Evolutionary conservation across 108 stramenopile genomes (phyloP), one percentile per base, ranked within the genome.

Genomic region (Pseudonitzschia pungens): DNA sequence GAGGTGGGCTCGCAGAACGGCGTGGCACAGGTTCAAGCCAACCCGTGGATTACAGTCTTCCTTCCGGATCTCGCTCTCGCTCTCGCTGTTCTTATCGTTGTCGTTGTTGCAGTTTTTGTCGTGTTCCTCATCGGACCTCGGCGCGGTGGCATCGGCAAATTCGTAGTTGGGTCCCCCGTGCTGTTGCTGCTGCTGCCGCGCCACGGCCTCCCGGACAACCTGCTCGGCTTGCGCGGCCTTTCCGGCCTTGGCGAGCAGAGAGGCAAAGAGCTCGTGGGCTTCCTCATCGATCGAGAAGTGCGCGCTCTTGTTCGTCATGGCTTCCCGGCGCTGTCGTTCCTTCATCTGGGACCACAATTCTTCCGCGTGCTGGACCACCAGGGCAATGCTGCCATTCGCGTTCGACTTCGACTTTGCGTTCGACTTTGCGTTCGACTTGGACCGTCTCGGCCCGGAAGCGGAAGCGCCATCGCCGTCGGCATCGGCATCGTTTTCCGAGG

Each of bases 21-120:
- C 24, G 58, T 68, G 71, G 67, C 71, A 78, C 71, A 78, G 65
- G 45, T 72, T 41, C 44, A 72, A n/a, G 15, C 70, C 66, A 11
- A 53, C 36, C 8, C 4, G 12, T 15, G 57, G 57, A 15, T 9
- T 31, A 5, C 15, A 8, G 27, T 58, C 26, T 33, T 21, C 14
- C 0, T 36, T 24, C 0, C 20, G 24, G 2, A 22, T 55, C 3
- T 55, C 2, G 54, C 2, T 22, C 28, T 59, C 9, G 32, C n/a
- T 29, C 5, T 20, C 20, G 52, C n/a, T 16, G 22, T 1, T 21
- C 2, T 28, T 53, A 20, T 18, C 18, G 26, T 24, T 55, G 54
- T 10, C 26, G 58, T 22, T 29, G 42, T 26, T 71, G 36, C 41
- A 3, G 10, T 41, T 29, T 20, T 28, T 31, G 10, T 48, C 18